Base-by-base conservation (phyloP, 2,329 filamentous ascomycete genomes). In the Plectosphaerella plurivora region DNA sequence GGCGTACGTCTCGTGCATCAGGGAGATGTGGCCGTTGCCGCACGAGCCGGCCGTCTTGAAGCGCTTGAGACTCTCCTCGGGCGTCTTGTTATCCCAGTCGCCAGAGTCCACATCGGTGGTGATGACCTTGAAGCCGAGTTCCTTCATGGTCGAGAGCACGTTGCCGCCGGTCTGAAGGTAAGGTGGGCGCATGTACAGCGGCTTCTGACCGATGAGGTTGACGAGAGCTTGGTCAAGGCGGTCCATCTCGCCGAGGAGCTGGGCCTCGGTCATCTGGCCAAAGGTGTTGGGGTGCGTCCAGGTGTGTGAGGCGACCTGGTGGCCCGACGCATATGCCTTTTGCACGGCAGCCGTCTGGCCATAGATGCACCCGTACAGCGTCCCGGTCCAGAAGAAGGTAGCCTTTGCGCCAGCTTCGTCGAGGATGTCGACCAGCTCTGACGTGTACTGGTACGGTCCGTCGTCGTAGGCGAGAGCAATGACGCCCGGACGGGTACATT, bases 61-160 rank as follows among this genome's bases (percentile, higher is more conserved):
- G 58, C 70, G 73, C 59, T 77, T 67, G 69, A 83, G 71, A 60
- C 79, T 77, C 64, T 78, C 75, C 51, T 67, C 62, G 0, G 79
- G 71, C 4, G 73, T 68, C 54, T 74, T 67, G 49, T 79, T 74
- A 61, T 83, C 77, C 73, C 83, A 85, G 66, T 86, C 83, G 49
- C 81, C 77, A 1, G 81, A 76, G 61, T 86, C 82, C 47, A 86
- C 69, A 56, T 85, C 78, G 60, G 83, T 74, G 59, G 81, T 84
- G 60, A 81, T 77, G 60, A 84, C 74, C 61, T 82, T 81, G 71
- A 83, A 84, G 52, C 78, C 78, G 48, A 84, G 63, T 51, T 66
- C 56, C 52, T 60, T 61, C 68, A 77, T 69, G 14, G 69, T 70
- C 16, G 62, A 60, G 47, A 77, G 64, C 42, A 77, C 69, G 53